Evolutionary conservation across 805 yeast species (phyloP), one percentile per base, ranked within the genome.

Genomic region (Hemisphaericaspora nanyangensis): DNA sequence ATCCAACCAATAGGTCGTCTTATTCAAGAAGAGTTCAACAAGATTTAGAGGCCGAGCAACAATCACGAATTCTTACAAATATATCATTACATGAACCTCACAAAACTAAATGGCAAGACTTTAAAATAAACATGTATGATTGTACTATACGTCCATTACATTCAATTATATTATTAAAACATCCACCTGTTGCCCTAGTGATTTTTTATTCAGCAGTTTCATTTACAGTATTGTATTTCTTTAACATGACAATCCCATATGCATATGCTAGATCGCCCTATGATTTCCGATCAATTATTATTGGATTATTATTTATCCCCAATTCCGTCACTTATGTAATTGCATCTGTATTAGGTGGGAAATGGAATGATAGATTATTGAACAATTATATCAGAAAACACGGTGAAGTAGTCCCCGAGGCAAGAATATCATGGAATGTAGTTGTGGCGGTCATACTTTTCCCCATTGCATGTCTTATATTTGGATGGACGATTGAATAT

Each of bases 281-380:
- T 58, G 76, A 79, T 51, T 88, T 83, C 68, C 63, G 68, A 25
- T 61, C 85, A 0, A 60, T 85, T 35, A 69, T 80, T 40, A 73
- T 82, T 35, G 96, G 96, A 25, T 67, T 87, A 19, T 70, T 85
- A 40, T 87, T 85, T 62, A 79, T 87, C 25, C 95, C 96, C 27
- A 87, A 87, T 57, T 85, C 95, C 0, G 75, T 85, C 18, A 77
- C 90, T 0, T 87, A 86, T 53, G 60, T 87, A 27, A 48, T 82
- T 34, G 91, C 95, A 0, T 81, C 91, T 0, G 61, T 88, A n/a
- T 68, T 76, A 44, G 95, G 95, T 27, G 96, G 96, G 3, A 71
- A 70, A 45, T 87, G 91, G 84, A 80, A 79, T 38, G 96, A 87
- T 56, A 55, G 62, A 32, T 61, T 85, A 30, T 57, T 85, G 27